These are phyloP conservation scores for Pseudonitzschia pungens DNA, from an alignment of 108 stramenopile genomes.

Conservation along the genomic window DNA sequence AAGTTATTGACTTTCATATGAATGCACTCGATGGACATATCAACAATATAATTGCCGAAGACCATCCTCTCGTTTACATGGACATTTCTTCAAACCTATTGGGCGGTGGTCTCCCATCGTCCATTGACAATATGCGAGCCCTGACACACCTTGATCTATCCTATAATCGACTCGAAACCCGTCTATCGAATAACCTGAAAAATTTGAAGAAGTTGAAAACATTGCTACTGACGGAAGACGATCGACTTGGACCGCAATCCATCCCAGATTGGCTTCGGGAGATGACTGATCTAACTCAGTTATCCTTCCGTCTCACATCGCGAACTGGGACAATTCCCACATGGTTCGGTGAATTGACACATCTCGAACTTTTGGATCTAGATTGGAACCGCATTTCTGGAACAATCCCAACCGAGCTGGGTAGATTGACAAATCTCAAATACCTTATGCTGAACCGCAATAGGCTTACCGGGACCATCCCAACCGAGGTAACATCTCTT, in stretches of 20 bases:
- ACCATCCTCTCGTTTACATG: constrained; percentile 16
- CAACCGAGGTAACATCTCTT: constrained; percentile 38
- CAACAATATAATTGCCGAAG: constrained; percentile 4
- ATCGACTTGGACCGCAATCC: constrained; percentile 11
- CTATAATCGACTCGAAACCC: constrained; percentile 26
- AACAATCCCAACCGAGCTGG: constrained; percentile 42
- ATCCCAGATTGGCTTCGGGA: constrained; percentile 28
- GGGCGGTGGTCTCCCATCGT: constrained; percentile 24
- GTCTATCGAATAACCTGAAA: constrained; percentile 12
- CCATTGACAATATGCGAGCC: not conserved
- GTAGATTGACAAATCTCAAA: constrained; percentile 24
- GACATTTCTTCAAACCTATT: constrained; percentile 26
- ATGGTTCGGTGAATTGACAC: constrained; percentile 23
- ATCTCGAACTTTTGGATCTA: constrained; percentile 27
- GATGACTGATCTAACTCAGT: constrained; percentile 31
- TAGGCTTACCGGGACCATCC: constrained; percentile 52
- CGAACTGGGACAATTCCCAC: constrained; percentile 34
- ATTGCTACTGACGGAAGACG: constrained; percentile 27
- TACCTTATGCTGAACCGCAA: constrained; percentile 50
- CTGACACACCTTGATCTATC: constrained; percentile 42
- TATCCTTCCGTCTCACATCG: constrained; percentile 27
- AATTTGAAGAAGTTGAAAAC: constrained; percentile 22
- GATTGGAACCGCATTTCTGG: constrained; percentile 37
- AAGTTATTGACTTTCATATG: constrained; percentile 28
- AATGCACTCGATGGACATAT: constrained; percentile 33